phyloP scores from a whole-genome alignment of 2,329 filamentous ascomycete species.

The Corinectria fuckeliana region DNA sequence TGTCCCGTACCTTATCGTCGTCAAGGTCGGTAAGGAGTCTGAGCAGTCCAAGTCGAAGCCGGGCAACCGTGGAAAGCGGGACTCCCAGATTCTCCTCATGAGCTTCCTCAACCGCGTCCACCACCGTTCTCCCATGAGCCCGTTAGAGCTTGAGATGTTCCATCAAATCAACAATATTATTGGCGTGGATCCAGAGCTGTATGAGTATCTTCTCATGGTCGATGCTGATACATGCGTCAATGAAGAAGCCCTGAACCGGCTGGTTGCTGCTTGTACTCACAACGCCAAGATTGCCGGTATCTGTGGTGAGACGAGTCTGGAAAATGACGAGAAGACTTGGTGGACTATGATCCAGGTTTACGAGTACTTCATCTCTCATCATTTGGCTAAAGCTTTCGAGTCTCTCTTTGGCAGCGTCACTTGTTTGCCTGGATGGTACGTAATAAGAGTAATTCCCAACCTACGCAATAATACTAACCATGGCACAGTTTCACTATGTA shows the following conservation, averaged over 20 bases:
- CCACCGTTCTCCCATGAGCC: conserved; percentile 91
- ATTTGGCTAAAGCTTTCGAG: conserved; percentile 95
- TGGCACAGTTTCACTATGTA: conserved; percentile 94
- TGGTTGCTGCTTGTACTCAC: conserved; percentile 91
- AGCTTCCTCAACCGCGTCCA: conserved; percentile 98
- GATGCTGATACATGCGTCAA: conserved; percentile 95
- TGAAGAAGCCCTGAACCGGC: conserved; percentile 89
- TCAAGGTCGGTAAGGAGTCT: conserved; percentile 97
- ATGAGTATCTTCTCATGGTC: conserved; percentile 97
- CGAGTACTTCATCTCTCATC: conserved; percentile 99
- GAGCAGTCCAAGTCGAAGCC: conserved; percentile 91
- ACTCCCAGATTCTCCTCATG: conserved; percentile 95
- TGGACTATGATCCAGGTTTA: conserved; percentile 99
- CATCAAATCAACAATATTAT: conserved; percentile 99
- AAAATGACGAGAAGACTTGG: conserved; percentile 95
- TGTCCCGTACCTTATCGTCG: conserved; percentile 92
- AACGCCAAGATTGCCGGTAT: conserved; percentile 97
- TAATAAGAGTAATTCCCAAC: conserved; percentile 32
- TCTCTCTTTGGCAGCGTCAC: conserved; percentile 97
- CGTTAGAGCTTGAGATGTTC: conserved; percentile 96
- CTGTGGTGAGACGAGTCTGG: conserved; percentile 93
- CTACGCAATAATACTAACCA: conserved; percentile 42
- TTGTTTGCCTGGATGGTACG: conserved; percentile 98
- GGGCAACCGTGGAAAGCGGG: conserved; percentile 97
- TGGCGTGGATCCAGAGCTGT: conserved; percentile 94